These are phyloP conservation scores for Funneliformis mosseae DNA, from an alignment of 192 early-diverging fungal genomes.

Conservation along the genomic window DNA sequence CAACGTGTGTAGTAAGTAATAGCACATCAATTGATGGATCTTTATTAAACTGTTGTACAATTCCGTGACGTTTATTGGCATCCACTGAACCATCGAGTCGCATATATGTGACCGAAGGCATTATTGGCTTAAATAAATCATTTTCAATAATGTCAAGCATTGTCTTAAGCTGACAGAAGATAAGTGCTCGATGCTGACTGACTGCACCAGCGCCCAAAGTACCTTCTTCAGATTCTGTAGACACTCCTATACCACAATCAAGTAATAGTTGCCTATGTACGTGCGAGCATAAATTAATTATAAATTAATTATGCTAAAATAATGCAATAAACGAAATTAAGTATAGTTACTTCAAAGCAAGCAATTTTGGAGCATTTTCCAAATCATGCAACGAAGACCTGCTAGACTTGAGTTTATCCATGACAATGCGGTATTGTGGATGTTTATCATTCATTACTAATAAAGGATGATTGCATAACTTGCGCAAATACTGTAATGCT, in stretches of 20 bases:
- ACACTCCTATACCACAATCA: conserved; percentile 93
- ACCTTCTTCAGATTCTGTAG: conserved; percentile 54
- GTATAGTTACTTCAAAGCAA: conserved; percentile 71
- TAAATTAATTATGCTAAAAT: conserved; percentile 16
- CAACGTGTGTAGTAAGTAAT: conserved; percentile 94
- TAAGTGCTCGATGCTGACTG: conserved; percentile 88
- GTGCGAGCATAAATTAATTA: background rate
- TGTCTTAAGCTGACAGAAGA: conserved; percentile 94
- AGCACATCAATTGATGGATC: conserved; percentile 96
- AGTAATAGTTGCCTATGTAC: conserved; percentile 73
- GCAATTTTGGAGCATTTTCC: conserved; percentile 86
- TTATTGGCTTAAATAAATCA: conserved; percentile 76
- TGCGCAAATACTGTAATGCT: conserved; percentile 93
- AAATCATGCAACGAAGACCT: conserved; percentile 70
- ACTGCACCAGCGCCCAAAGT: conserved; percentile 46
- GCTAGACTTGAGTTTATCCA: conserved; percentile 56
- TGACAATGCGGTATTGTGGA: conserved; percentile 76
- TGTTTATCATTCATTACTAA: conserved; percentile 88
- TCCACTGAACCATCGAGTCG: conserved; percentile 94
- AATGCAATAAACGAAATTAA: background rate
- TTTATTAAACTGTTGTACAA: conserved; percentile 94
- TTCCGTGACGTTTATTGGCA: conserved; percentile 76
- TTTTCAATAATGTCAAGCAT: conserved; percentile 98
- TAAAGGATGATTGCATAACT: conserved; percentile 94
- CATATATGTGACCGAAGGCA: conserved; percentile 91